These are phyloP conservation scores for Botrytis aclada DNA, from an alignment of 2,329 filamentous ascomycete genomes.

Conservation along the genomic window DNA sequence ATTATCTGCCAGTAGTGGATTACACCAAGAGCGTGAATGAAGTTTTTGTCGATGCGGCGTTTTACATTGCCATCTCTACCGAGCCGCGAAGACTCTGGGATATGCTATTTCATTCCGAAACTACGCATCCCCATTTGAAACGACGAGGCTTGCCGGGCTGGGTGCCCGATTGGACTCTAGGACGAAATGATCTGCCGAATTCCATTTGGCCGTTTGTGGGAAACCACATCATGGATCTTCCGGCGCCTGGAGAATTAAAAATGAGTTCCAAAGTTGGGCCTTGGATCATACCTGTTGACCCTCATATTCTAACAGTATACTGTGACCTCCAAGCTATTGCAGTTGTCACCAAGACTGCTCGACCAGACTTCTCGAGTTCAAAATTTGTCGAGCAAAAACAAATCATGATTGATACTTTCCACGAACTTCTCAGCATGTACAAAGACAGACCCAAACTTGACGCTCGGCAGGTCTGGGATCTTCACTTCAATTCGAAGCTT, in stretches of 20 bases:
- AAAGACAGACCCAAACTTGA: background rate
- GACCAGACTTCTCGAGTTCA: background rate
- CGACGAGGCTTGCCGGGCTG: background rate
- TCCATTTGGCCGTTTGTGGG: background rate
- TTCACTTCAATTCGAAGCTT: background rate
- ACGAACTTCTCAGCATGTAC: background rate
- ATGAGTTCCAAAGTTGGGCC: background rate
- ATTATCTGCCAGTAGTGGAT: background rate
- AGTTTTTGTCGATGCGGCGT: background rate
- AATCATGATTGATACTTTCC: background rate
- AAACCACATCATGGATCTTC: background rate
- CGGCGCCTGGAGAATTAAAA: background rate
- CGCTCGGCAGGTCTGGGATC: background rate
- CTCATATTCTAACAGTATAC: background rate
- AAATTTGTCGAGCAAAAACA: background rate
- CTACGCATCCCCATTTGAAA: background rate
- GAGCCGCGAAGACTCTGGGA: background rate
- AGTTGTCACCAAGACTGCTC: background rate
- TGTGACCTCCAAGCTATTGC: background rate
- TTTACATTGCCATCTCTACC: background rate
- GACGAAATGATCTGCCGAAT: background rate
- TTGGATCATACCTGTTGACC: background rate
- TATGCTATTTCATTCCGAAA: background rate
- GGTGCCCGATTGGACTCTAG: background rate
- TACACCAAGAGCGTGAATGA: background rate